Percentiles rank a stretch among this genome's conserved stretches.
phyloP scores from a whole-genome alignment of 805 yeast genomes.

The Wickerhamiella cacticola region DNA sequence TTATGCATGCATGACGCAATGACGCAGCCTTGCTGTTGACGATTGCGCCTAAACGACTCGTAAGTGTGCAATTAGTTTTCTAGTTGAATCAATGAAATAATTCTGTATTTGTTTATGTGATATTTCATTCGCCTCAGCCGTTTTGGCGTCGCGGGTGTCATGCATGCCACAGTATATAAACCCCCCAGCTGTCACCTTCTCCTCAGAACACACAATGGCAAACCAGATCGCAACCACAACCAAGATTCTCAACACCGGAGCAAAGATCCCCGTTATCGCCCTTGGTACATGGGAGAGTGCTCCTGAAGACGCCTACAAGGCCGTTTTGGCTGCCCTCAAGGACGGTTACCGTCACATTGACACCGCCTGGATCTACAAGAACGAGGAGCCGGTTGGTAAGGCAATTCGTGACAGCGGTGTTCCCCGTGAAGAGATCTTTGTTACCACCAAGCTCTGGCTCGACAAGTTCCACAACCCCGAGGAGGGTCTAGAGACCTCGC shows the following conservation, averaged over 20 bases:
- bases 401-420: slow-evolving; percentile 34
- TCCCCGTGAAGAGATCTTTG: slow-evolving; percentile 41
- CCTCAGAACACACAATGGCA: neutral
- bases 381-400: slow-evolving; percentile 56
- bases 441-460: slow-evolving; percentile 55
- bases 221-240: slow-evolving; percentile 6
- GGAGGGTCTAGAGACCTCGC: slow-evolving; percentile 40
- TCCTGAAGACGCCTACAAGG: slow-evolving; percentile 36
- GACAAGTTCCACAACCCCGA: slow-evolving; percentile 31
- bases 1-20: no score
- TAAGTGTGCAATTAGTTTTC: no score
- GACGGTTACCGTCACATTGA: slow-evolving; percentile 64
- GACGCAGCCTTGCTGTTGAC: no score
- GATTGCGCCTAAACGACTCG: no score
- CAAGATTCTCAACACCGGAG: slow-evolving; percentile 47
- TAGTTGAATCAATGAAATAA: no score
- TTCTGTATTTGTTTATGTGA: no score
- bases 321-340: slow-evolving; percentile 49
- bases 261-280: slow-evolving; percentile 52
- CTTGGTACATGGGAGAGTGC: slow-evolving; percentile 52
- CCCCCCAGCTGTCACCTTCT: neutral
- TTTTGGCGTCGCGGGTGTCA: neutral
- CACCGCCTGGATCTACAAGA: slow-evolving; percentile 58
- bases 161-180: neutral
- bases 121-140: no score